Conservation (phyloP, 2,329 filamentous ascomycete species). For the Beauveria pseudobassiana region DNA sequence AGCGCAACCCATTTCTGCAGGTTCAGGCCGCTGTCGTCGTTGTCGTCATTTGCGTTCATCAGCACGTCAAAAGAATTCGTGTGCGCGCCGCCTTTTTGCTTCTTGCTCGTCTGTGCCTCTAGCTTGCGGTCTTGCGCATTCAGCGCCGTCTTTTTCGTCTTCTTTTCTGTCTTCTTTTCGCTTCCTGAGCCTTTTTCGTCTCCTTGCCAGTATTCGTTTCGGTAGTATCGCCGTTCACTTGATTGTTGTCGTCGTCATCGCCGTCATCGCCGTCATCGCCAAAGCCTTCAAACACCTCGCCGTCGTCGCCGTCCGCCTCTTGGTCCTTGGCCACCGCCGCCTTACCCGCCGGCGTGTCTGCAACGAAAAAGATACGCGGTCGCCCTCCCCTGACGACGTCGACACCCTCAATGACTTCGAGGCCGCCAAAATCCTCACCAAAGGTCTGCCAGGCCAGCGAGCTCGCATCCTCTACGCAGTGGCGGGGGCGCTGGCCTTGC, state of each 20-base stretch:
- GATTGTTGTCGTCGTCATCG: slow-evolving; percentile 13
- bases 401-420: slow-evolving; percentile 89
- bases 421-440: slow-evolving; percentile 85
- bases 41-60: slow-evolving; percentile 42
- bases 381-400: slow-evolving; percentile 65
- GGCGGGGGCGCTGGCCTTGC: slow-evolving; percentile 21
- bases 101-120: slow-evolving; percentile 24
- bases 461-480: slow-evolving; percentile 34
- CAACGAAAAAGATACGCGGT: slow-evolving; percentile 49
- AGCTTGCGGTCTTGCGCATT: slow-evolving; percentile 18
- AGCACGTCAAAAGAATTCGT: slow-evolving; percentile 49
- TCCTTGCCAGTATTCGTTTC: slow-evolving; percentile 9
- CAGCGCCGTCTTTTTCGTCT: slow-evolving; percentile 20
- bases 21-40: slow-evolving; percentile 54
- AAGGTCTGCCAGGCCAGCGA: slow-evolving; percentile 61
- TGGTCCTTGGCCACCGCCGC: slow-evolving; percentile 11
- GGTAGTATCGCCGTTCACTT: not conserved
- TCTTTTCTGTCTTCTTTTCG: slow-evolving; percentile 22
- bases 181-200: slow-evolving; percentile 12
- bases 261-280: slow-evolving; percentile 37
- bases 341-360: slow-evolving; percentile 14
- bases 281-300: slow-evolving; percentile 62
- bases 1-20: slow-evolving; percentile 73
- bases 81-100: slow-evolving; percentile 27
- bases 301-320: slow-evolving; percentile 40